Evolutionary conservation across 2,329 filamentous ascomycete species (phyloP), one percentile per base, ranked within the genome.

Genomic region (Phoma sp.): DNA sequence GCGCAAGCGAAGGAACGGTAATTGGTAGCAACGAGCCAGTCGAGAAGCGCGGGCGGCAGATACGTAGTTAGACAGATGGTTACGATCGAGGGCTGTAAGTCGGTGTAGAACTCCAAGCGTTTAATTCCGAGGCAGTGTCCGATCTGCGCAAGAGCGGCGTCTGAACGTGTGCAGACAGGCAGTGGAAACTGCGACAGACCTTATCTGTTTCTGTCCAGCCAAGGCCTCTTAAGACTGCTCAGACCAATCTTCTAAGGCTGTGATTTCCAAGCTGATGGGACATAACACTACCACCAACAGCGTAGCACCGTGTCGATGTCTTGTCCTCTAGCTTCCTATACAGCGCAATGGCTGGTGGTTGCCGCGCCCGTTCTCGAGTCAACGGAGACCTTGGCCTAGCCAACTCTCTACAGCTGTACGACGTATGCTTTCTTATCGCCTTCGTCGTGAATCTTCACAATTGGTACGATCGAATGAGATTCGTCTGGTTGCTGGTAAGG

Each of bases 241-340:
- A 33, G 29, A 15, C 44, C 36, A 45, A 25, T 49, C 31, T 9
- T 44, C 43, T 38, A 31, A 50, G 40, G 47, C 25, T 55, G 58
- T 61, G 53, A 61, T 17, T 49, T 58, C 58, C 57, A 67, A 64
- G 22, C 45, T 32, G 64, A 65, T 64, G 62, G 60, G 56, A 65
- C 60, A 63, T 47, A 51, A 46, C 47, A 51, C 24, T 29, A 45
- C 31, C 29, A 32, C 10, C 33, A 38, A 32, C 8, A 22, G 27
- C 36, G 25, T 39, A 35, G 36, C n/a, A 35, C 21, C 19, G 17
- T 35, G 39, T 44, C 27, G 19, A 46, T 19, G 22, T 46, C 36
- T 35, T 29, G 33, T 8, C n/a, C 15, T 13, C 7, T 4, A 37
- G 22, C 36, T 33, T 21, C 19, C 31, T 37, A 6, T 27, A 22